Base-by-base conservation (phyloP, 2,329 filamentous ascomycete species). In the Fusarium metavorans region DNA sequence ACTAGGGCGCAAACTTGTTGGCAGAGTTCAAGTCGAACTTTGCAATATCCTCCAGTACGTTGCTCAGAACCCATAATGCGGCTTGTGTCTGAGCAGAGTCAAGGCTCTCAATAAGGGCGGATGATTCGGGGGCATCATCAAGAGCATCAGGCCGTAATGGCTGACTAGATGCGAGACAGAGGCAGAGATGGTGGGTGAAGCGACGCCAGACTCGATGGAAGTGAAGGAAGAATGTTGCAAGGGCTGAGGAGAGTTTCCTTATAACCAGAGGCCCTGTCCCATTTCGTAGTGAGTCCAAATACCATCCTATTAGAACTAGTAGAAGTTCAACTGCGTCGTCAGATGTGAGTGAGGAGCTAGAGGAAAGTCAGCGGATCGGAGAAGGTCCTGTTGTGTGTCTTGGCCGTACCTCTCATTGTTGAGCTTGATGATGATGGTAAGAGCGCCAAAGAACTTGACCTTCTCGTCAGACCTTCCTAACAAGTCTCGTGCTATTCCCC, bases 371-470 rank as follows among this genome's bases (percentile, higher is more conserved):
- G 68, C 52, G 27, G 25, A n/a, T 5, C 2, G 25, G 9, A 35
- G 16, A 10, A n/a, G 10, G 16, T 11, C n/a, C 6, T 20, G 11
- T 5, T 23, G 30, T 14, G 18, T 5, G 27, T 14, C 20, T 14
- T 20, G 7, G 45, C n/a, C 86, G 73, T 85, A 93, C 93, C 92
- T 94, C 80, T 97, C 94, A n/a, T 92, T 93, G 81, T 98, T 98
- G 68, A 98, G 90, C 84, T 98, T 99, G 77, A 98, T 91, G 60
- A 95, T 97, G 75, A 98, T 93, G 0, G 96, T 98, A 68, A 98
- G 88, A 34, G 95, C 96, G 16, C 95, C 97, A 81, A 97, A 98
- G 84, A 98, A 98, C 74, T 93, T 93, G 76, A 97, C 91, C 78
- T 95, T 92, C 70, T 93, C 89, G 75, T 94, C 91, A 25, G 89